These are phyloP conservation scores for Penicillium pulvis DNA, from an alignment of 495 filamentous ascomycete genomes.

Conservation along the genomic window DNA sequence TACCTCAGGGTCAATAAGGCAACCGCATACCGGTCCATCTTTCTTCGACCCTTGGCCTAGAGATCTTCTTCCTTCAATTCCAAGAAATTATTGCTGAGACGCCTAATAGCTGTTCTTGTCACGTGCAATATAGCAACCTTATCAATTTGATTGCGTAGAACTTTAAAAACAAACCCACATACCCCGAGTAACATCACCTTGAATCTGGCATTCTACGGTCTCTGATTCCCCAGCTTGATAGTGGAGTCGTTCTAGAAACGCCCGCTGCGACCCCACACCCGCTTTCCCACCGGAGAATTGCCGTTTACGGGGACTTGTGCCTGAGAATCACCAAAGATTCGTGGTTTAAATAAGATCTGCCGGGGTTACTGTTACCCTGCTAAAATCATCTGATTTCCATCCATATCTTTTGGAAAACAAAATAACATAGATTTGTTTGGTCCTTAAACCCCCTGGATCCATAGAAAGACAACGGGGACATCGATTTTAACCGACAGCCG, in stretches of 20 bases:
- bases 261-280: neutral
- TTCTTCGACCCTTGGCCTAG: no score
- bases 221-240: neutral
- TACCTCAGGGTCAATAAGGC: no score
- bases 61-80: no score
- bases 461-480: neutral
- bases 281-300: slow-evolving; percentile 42
- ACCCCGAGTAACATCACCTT: no score
- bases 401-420: neutral
- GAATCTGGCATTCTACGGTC: no score
- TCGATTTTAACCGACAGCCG: slow-evolving; percentile 32
- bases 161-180: no score
- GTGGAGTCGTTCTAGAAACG: neutral
- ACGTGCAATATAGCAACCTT: no score
- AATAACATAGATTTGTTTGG: neutral
- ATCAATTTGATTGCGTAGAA: no score
- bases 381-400: neutral
- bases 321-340: neutral
- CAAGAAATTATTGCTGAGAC: no score
- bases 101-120: no score
- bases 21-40: no score
- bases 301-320: slow-evolving; percentile 21
- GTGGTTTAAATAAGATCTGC: slow-evolving; percentile 1
- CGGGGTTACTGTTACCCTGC: neutral
- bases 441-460: neutral